Conservation (phyloP, 192 early-diverging fungal genomes). For the Powellomyces hirtus region DNA sequence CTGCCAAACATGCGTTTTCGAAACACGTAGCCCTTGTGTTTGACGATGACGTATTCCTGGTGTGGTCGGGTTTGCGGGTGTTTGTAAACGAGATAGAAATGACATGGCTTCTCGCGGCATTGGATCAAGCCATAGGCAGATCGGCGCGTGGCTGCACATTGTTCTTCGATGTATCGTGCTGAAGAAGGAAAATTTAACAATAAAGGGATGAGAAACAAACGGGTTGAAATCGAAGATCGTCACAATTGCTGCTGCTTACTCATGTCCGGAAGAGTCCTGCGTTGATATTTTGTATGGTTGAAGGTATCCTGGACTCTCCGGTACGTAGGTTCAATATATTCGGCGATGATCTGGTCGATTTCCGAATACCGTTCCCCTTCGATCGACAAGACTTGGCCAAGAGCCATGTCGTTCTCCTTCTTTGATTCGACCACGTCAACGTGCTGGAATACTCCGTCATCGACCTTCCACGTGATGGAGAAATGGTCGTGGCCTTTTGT, state of each 20-base stretch:
- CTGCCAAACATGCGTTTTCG: conserved; percentile 65
- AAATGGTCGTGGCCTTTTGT: conserved; percentile 85
- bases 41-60: conserved; percentile 72
- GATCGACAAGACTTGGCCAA: conserved; percentile 69
- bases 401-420: conserved; percentile 69
- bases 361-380: conserved; percentile 74
- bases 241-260: no score
- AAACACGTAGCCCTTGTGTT: conserved; percentile 74
- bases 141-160: conserved; percentile 55
- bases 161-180: conserved; percentile 40
- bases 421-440: conserved; percentile 73
- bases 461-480: conserved; percentile 91
- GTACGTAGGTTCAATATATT: conserved; percentile 82
- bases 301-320: conserved; percentile 68
- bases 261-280: conserved; percentile 53
- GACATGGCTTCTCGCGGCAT: conserved; percentile 64
- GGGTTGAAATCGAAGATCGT: conserved; percentile 20
- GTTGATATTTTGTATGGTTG: conserved; percentile 76
- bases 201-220: background rate
- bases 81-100: conserved; percentile 76
- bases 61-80: conserved; percentile 58
- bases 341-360: conserved; percentile 87
- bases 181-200: conserved; percentile 30
- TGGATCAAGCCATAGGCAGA: conserved; percentile 83
- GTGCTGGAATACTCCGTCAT: conserved; percentile 83